These are phyloP conservation scores for Purpureocillium lavendulum DNA, from an alignment of 2,329 filamentous ascomycete genomes.

Conservation along the genomic window DNA sequence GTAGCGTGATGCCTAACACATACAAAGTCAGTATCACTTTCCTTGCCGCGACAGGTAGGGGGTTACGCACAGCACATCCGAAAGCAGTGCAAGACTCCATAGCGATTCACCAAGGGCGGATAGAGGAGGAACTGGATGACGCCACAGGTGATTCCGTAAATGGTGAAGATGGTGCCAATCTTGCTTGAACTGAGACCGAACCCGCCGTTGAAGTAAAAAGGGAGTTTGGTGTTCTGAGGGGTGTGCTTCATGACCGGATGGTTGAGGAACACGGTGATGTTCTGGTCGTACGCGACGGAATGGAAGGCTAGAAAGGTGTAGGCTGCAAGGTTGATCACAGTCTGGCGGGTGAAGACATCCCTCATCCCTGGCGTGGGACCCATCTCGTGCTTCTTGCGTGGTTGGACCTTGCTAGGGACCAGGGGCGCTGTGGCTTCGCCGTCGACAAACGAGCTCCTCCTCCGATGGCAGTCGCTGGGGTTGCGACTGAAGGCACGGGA, in stretches of 20 bases:
- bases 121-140: constrained; percentile 82
- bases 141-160: constrained; percentile 73
- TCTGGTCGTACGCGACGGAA: constrained; percentile 76
- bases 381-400: constrained; percentile 14
- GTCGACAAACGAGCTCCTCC: constrained; percentile 39
- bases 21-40: not conserved
- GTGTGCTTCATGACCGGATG: constrained; percentile 54
- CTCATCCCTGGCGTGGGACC: constrained; percentile 30
- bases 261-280: constrained; percentile 83
- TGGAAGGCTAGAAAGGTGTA: constrained; percentile 81
- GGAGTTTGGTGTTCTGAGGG: constrained; percentile 51
- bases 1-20: constrained; percentile 51
- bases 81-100: constrained; percentile 68
- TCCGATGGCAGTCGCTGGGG: constrained; percentile 17
- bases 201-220: constrained; percentile 75
- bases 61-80: constrained; percentile 44
- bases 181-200: constrained; percentile 65
- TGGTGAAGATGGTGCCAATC: constrained; percentile 79
- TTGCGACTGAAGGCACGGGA: constrained; percentile 26
- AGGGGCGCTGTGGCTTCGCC: constrained; percentile 50
- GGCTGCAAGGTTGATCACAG: constrained; percentile 62
- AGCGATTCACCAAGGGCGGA: constrained; percentile 62
- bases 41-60: not conserved
- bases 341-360: constrained; percentile 68
- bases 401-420: constrained; percentile 27